phyloP scores from a whole-genome alignment of 2,329 filamentous ascomycete genomes.

The Scolecobasidium constrictum region DNA sequence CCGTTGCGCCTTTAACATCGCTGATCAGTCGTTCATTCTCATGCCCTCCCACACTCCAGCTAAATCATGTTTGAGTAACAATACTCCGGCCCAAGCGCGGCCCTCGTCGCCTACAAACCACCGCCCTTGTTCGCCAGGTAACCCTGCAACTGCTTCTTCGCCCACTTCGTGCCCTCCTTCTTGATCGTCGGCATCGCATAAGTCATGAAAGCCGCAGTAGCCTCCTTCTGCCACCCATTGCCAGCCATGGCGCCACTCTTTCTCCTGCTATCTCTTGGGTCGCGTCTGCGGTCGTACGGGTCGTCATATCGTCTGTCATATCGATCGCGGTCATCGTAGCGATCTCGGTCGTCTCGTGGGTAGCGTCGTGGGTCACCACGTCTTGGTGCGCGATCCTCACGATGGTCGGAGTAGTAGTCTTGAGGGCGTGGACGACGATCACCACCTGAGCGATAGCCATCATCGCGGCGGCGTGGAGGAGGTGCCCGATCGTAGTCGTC shows the following conservation, averaged over 20 bases:
- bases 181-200: conserved; percentile 11
- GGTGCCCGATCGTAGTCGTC: conserved; percentile 8
- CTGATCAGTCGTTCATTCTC: too few relatives aligned
- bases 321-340: conserved; percentile 4
- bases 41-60: too few relatives aligned
- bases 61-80: too few relatives aligned
- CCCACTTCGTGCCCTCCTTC: conserved; percentile 8
- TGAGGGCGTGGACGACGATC: conserved; percentile 5
- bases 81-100: too few relatives aligned
- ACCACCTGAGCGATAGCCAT: conserved; percentile 10
- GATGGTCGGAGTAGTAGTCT: conserved; percentile 10
- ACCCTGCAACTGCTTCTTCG: conserved; percentile 8
- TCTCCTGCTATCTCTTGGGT: neutral
- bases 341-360: conserved; percentile 1
- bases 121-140: conserved; percentile 6
- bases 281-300: neutral
- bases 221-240: conserved; percentile 10
- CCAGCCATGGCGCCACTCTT: conserved; percentile 1
- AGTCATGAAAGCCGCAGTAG: conserved; percentile 5
- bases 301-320: conserved; percentile 2
- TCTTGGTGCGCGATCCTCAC: conserved; percentile 6
- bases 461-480: conserved; percentile 6
- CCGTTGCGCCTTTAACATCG: too few relatives aligned
- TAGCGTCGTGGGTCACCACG: conserved; percentile 4
- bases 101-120: neutral